Conservation (phyloP, 2,329 filamentous ascomycete species). For the Aspergillus sp. region DNA sequence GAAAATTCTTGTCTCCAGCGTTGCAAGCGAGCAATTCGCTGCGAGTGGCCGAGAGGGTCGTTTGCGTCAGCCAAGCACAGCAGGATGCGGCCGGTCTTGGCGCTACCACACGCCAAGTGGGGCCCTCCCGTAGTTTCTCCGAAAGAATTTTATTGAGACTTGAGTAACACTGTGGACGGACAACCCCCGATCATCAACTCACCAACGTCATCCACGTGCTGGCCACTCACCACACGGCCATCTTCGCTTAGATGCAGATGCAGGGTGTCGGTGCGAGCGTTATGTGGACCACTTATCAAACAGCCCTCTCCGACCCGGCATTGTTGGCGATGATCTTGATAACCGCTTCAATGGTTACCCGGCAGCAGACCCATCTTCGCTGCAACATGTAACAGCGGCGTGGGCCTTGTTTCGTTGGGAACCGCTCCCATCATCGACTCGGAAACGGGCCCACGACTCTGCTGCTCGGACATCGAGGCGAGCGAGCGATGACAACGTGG, state of each 20-base stretch:
- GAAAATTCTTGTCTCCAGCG: background rate
- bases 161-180: too few species aligned
- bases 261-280: too few species aligned
- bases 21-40: background rate
- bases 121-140: background rate
- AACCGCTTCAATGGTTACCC: background rate
- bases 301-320: background rate
- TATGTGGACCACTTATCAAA: background rate
- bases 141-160: background rate
- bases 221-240: background rate
- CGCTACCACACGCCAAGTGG: background rate
- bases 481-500: background rate
- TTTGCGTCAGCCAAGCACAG: background rate
- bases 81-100: background rate
- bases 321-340: background rate
- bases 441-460: background rate
- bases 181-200: background rate
- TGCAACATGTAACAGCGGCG: background rate
- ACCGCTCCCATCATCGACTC: background rate
- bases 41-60: background rate
- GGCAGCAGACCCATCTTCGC: background rate
- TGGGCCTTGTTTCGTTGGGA: background rate
- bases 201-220: background rate
- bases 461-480: background rate
- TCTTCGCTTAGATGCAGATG: background rate